These are phyloP conservation scores for Colletotrichum incanum DNA, from an alignment of 2,329 filamentous ascomycete genomes.

Conservation along the genomic window DNA sequence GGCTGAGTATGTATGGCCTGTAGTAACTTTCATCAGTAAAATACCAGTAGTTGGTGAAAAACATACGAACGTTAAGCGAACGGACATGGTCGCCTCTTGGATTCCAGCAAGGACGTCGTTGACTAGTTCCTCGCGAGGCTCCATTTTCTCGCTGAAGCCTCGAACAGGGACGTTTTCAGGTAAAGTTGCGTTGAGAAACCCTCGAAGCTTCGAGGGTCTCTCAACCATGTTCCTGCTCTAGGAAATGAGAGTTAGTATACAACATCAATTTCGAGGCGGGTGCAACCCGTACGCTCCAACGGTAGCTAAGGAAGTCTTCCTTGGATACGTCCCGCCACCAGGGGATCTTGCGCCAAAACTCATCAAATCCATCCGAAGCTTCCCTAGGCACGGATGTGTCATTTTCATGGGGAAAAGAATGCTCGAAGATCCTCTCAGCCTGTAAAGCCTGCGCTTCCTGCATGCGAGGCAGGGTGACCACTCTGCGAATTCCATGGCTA, in stretches of 20 bases:
- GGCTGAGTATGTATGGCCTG: constrained; percentile 71
- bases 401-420: background rate
- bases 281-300: constrained; percentile 65
- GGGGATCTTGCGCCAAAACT: constrained; percentile 68
- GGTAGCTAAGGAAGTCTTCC: constrained; percentile 67
- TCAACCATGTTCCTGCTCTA: constrained; percentile 67
- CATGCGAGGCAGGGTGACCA: constrained; percentile 5
- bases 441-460: constrained; percentile 14
- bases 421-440: constrained; percentile 8
- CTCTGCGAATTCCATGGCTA: constrained; percentile 1
- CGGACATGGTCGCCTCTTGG: constrained; percentile 70
- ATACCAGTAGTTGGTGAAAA: background rate
- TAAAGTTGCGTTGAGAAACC: constrained; percentile 65
- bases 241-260: constrained; percentile 4
- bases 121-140: constrained; percentile 68
- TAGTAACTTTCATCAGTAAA: constrained; percentile 2
- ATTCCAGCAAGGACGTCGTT: constrained; percentile 69
- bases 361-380: constrained; percentile 45
- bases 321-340: constrained; percentile 64
- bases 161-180: constrained; percentile 64
- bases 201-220: constrained; percentile 60
- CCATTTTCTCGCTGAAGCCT: constrained; percentile 51
- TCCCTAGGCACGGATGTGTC: background rate
- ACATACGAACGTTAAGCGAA: constrained; percentile 66
- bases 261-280: background rate